Conservation (phyloP, 768 basidiomycete species). For the Tylopilus felleus region DNA sequence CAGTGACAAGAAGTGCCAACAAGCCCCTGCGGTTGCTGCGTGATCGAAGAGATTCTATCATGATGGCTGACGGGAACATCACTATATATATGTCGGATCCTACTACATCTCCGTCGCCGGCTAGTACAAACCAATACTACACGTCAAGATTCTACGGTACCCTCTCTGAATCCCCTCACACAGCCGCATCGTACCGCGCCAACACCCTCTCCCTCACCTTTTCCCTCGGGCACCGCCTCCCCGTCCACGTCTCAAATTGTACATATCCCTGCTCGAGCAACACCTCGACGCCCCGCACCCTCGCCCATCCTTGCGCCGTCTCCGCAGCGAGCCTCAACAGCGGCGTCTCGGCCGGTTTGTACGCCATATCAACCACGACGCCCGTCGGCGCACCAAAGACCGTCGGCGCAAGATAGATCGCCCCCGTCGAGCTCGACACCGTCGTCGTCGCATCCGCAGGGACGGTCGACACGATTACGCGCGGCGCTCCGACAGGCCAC, state of each 20-base stretch:
- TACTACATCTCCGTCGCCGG: too few relatives aligned
- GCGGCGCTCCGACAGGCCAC: slow-evolving; percentile 55
- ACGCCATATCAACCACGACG: slow-evolving; percentile 91
- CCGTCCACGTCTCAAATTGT: slow-evolving; percentile 84
- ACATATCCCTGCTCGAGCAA: slow-evolving; percentile 85
- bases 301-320: slow-evolving; percentile 53
- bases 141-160: too few relatives aligned
- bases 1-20: too few relatives aligned
- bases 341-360: slow-evolving; percentile 84
- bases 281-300: slow-evolving; percentile 79
- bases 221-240: slow-evolving; percentile 51
- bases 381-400: slow-evolving; percentile 64
- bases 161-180: too few relatives aligned
- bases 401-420: slow-evolving; percentile 50
- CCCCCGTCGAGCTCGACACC: background rate
- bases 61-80: too few relatives aligned
- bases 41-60: too few relatives aligned
- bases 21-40: too few relatives aligned
- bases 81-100: too few relatives aligned
- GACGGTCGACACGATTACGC: slow-evolving; percentile 85
- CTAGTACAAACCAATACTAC: too few relatives aligned
- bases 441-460: slow-evolving; percentile 63
- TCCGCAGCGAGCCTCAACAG: slow-evolving; percentile 64
- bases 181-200: slow-evolving; percentile 37
- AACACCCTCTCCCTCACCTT: slow-evolving; percentile 48